phyloP scores from a whole-genome alignment of 805 yeast species.

The Kodamaea kaohsiungensis region DNA sequence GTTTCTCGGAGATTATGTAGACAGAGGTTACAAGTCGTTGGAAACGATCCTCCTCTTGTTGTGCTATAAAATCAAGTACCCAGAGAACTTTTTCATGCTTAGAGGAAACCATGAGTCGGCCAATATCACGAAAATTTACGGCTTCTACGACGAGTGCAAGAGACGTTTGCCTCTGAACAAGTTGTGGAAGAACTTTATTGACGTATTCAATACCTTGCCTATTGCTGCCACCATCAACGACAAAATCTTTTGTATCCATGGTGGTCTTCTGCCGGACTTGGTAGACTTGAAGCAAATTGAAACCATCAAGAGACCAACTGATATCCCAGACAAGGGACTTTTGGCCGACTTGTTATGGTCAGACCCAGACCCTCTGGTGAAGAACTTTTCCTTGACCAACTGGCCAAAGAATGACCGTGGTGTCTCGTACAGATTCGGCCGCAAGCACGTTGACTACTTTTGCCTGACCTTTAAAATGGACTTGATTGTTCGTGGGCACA shows the following conservation, averaged over 20 bases:
- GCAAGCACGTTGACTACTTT: constrained; percentile 70
- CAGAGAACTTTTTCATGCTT: constrained; percentile 93
- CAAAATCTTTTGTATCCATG: constrained; percentile 60
- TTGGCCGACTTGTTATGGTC: constrained; percentile 82
- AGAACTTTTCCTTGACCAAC: constrained; percentile 39
- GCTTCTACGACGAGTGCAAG: constrained; percentile 82
- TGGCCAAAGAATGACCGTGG: constrained; percentile 88
- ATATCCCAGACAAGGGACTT: constrained; percentile 77
- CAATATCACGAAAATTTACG: constrained; percentile 94
- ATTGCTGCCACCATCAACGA: constrained; percentile 63
- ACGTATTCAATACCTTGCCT: constrained; percentile 59
- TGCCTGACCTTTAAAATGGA: constrained; percentile 69
- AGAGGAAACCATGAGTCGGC: constrained; percentile 99
- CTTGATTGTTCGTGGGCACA: constrained; percentile 78
- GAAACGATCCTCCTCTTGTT: constrained; percentile 92
- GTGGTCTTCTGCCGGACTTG: constrained; percentile 77
- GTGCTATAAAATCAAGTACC: constrained; percentile 97
- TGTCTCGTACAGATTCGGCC: constrained; percentile 76
- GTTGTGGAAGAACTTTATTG: constrained; percentile 54
- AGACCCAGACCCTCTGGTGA: constrained; percentile 61
- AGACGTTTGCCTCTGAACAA: constrained; percentile 46
- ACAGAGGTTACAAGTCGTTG: constrained; percentile 95
- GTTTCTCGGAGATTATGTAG: constrained; percentile 96
- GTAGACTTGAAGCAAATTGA: constrained; percentile 66
- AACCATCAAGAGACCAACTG: constrained; percentile 75